Conservation (phyloP, 2,329 filamentous ascomycete species). For the Phyllosticta citribraziliensis region DNA sequence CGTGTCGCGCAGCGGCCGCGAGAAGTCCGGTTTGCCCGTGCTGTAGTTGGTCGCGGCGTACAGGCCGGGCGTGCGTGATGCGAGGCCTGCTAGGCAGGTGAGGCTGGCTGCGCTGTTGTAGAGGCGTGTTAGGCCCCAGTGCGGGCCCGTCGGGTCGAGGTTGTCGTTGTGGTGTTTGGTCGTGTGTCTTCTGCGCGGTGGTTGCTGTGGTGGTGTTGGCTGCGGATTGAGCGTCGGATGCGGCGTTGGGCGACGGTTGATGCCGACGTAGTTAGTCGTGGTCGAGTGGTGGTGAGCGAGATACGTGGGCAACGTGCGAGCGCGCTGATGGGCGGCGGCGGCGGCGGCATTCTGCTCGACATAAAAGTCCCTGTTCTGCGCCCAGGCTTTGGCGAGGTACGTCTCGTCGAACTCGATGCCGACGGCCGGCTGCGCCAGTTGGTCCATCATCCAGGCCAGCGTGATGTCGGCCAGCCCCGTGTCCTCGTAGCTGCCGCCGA, state of each 20-base stretch:
- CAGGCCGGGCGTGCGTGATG: slow-evolving; percentile 10
- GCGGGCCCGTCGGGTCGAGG: neutral
- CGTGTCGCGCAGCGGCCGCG: slow-evolving; percentile 11
- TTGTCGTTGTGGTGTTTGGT: neutral
- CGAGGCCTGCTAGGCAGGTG: slow-evolving; percentile 10
- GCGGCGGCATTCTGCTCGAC: neutral
- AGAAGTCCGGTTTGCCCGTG: slow-evolving; percentile 1
- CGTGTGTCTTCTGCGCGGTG: neutral
- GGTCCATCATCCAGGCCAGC: slow-evolving; percentile 49
- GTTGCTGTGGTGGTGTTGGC: neutral
- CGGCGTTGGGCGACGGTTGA: neutral
- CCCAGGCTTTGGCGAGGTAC: slow-evolving; percentile 35
- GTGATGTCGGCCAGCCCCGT: slow-evolving; percentile 42
- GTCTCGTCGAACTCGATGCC: slow-evolving; percentile 39
- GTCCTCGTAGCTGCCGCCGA: slow-evolving; percentile 39
- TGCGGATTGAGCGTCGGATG: neutral
- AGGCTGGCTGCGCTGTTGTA: slow-evolving; percentile 9
- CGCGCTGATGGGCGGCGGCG: neutral
- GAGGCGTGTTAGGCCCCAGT: slow-evolving; percentile 13
- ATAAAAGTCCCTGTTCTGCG: neutral
- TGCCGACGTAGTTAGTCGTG: neutral
- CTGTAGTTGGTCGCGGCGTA: slow-evolving; percentile 9
- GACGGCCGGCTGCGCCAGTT: slow-evolving; percentile 35
- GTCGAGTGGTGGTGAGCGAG: neutral
- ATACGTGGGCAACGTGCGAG: neutral